phyloP scores from a whole-genome alignment of 129 eudicot species.

The Pseudognaphalium luteoalbum region DNA sequence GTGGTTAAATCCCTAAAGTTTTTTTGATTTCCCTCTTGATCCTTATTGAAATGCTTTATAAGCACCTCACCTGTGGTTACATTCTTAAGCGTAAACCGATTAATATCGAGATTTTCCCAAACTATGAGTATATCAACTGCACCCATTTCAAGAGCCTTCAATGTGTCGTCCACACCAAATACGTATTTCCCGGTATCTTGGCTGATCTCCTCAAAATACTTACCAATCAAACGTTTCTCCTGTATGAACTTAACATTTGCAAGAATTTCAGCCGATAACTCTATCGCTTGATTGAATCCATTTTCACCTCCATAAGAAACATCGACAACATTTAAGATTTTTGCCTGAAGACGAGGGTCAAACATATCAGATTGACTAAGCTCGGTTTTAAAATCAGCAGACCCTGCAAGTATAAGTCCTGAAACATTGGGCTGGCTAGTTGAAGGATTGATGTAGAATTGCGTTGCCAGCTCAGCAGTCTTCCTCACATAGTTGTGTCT shows the following conservation, averaged over 20 bases:
- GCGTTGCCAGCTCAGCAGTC: slow-evolving; percentile 44
- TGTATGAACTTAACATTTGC: slow-evolving; percentile 41
- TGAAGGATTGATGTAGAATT: slow-evolving; percentile 36
- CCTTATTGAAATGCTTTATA: slow-evolving; percentile 37
- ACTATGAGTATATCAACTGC: slow-evolving; percentile 44
- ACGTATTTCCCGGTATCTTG: slow-evolving; percentile 46
- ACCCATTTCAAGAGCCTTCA: slow-evolving; percentile 44
- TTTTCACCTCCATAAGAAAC: slow-evolving; percentile 48
- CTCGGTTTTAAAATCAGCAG: slow-evolving; percentile 43
- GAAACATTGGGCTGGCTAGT: slow-evolving; percentile 46
- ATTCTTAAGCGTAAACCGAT: slow-evolving; percentile 35
- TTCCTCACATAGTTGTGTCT: slow-evolving; percentile 43
- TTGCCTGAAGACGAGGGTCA: slow-evolving; percentile 42
- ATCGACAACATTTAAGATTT: slow-evolving; percentile 41
- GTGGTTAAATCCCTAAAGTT: slow-evolving; percentile 35
- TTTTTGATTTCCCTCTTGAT: slow-evolving; percentile 37
- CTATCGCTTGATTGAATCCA: slow-evolving; percentile 46
- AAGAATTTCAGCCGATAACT: slow-evolving; percentile 40
- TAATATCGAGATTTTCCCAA: slow-evolving; percentile 45
- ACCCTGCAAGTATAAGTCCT: slow-evolving; percentile 43
- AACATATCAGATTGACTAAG: slow-evolving; percentile 49
- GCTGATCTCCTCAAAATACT: slow-evolving; percentile 45
- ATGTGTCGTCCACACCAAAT: slow-evolving; percentile 40
- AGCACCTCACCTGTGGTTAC: slow-evolving; percentile 33
- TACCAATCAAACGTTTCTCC: slow-evolving; percentile 43